A percentile compares a stretch with the other conserved stretches of the same genome.
phyloP scores from a whole-genome alignment of 2,329 filamentous ascomycete genomes.

The Malbranchea zuffiana region DNA sequence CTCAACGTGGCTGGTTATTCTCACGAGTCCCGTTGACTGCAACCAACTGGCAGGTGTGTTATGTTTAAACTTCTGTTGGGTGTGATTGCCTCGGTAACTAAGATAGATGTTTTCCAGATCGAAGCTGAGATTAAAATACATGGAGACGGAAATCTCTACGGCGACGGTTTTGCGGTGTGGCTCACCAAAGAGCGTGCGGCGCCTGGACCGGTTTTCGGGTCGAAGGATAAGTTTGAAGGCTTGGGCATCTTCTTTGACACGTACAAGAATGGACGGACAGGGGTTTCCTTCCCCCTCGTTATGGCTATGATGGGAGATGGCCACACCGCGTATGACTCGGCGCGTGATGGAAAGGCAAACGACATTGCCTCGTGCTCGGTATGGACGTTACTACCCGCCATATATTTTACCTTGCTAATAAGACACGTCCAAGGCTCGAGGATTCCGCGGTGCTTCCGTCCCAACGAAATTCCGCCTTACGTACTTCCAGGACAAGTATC shows the following conservation, averaged over 20 bases:
- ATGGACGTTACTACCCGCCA: constrained; percentile 20
- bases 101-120: constrained; percentile 41
- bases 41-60: constrained; percentile 80
- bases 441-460: constrained; percentile 66
- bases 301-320: constrained; percentile 98
- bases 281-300: constrained; percentile 90
- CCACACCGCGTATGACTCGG: constrained; percentile 78
- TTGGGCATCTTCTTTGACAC: constrained; percentile 95
- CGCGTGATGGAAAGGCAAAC: constrained; percentile 83
- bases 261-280: constrained; percentile 98
- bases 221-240: constrained; percentile 79
- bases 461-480: constrained; percentile 81
- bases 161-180: constrained; percentile 97
- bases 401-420: constrained; percentile 6
- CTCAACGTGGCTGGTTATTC: constrained; percentile 86
- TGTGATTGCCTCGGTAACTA: constrained; percentile 1
- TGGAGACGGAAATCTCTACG: constrained; percentile 79
- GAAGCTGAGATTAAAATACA: constrained; percentile 92
- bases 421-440: constrained; percentile 53
- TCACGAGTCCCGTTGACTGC: constrained; percentile 89
- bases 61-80: not conserved
- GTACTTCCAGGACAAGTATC: constrained; percentile 91
- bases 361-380: constrained; percentile 89
- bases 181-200: constrained; percentile 83
- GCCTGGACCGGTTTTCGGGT: constrained; percentile 76